Evolutionary conservation across 164 flowering plant species (phyloP), one percentile per base, ranked within the genome.

Genomic region (Kingdonia uniflora): DNA sequence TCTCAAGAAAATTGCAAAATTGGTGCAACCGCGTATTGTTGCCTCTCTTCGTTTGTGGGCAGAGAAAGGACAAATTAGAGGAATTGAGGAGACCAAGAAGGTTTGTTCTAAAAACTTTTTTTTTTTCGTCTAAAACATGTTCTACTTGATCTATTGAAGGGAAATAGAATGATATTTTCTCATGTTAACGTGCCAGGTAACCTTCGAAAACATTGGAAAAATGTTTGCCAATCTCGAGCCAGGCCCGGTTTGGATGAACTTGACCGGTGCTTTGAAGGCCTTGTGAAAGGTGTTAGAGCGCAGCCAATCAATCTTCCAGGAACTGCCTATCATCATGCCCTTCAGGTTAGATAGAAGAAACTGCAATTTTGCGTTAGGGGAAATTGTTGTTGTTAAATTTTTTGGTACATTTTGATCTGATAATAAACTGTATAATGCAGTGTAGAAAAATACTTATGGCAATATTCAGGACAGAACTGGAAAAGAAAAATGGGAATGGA

Each of bases 161-260:
- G n/a, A n/a, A n/a, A n/a, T n/a, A n/a, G n/a, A n/a, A n/a, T n/a
- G n/a, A n/a, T n/a, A 19, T 25, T 39, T 15, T 41, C 5, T 40
- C 7, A 5, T 7, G 37, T 1, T 26, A 17, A n/a, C 11, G 21
- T 25, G 23, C n/a, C 47, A 59, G 56, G 51, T 52, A 35, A 59
- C 63, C 13, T 59, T 52, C 52, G 63, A 33, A 19, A 59, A 59
- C 56, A 59, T 59, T 12, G 50, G 54, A n/a, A 64, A 59, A 15
- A 52, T 76, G 55, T 74, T 80, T 38, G 77, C 48, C 20, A 66
- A 74, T 52, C 51, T 80, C 6, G 78, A 82, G 46, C 75, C 73
- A 4, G 79, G 83, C 19, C 68, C 74, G 14, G 13, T 25, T 15
- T 77, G 19, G 73, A 70, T 5, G 55, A 46, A 5, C 54, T 75